Conservation (phyloP, 345 rosid species). For the Bruguiera gymnorhiza region DNA sequence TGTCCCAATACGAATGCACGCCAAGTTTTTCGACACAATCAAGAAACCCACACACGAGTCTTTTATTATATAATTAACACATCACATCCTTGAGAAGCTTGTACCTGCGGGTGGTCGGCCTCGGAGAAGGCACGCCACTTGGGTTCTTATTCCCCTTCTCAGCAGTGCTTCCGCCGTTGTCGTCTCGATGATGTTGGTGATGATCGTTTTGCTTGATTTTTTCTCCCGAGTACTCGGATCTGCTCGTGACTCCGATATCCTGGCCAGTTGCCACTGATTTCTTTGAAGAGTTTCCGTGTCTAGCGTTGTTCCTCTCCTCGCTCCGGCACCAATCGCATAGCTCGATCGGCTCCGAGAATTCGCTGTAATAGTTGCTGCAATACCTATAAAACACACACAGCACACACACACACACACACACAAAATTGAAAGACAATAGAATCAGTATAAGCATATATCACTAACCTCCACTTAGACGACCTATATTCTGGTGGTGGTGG, state of each 20-base stretch:
- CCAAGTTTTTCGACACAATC: background rate
- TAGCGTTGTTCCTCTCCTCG: constrained; percentile 45
- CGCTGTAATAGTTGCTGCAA: constrained; percentile 85
- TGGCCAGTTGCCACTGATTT: constrained; percentile 34
- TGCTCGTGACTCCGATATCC: constrained; percentile 37
- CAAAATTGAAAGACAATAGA: background rate
- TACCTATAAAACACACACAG: constrained; percentile 42
- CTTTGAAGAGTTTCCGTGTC: constrained; percentile 45
- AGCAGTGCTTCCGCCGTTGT: constrained; percentile 14
- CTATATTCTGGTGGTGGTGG: constrained; percentile 5
- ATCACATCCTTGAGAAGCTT: constrained; percentile 99
- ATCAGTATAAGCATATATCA: too few species aligned
- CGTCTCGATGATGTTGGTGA: constrained; percentile 24
- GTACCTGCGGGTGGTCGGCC: constrained; percentile 92
- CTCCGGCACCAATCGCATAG: constrained; percentile 92
- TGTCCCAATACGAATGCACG: background rate
- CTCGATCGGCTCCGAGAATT: constrained; percentile 54
- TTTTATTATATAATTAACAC: constrained; percentile 42
- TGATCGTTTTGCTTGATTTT: constrained; percentile 55
- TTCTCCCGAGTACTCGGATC: constrained; percentile 58
- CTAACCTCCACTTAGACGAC: too few species aligned
- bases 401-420: background rate
- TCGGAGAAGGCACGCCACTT: constrained; percentile 64
- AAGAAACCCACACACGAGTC: background rate
- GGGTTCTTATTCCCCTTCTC: constrained; percentile 50